Base-by-base conservation (phyloP, 148 eudicot species). In the Vaccinium vitisidaea region DNA sequence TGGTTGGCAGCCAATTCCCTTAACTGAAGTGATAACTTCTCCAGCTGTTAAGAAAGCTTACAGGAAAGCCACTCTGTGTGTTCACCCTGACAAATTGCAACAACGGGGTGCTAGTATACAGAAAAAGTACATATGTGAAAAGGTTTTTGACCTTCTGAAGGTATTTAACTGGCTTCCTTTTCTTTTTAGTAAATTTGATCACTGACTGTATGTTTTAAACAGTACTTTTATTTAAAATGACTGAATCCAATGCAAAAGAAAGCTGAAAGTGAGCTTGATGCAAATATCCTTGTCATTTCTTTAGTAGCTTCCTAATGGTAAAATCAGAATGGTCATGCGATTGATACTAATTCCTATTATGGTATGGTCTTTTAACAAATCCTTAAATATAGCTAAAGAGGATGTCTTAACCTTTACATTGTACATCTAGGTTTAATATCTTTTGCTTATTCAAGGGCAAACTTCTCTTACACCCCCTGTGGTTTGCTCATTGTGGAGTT, bases 141-240 rank as follows among this genome's bases (percentile, higher is more conserved):
- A 97, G 90, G 99, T 97, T 75, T 97, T 97, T 84, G 98, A 97
- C 90, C 99, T 97, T 82, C 91, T 97, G 19, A 95, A 97, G 99
- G 99, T 97, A 74, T 59, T 85, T 83, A 85, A 74, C 84, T 80
- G 56, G 46, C 82, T 74, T 16, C 36, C 43, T 49, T 63, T 50
- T 49, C 52, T 84, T 23, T 58, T 53, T 69, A 52, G 14, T 18
- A 84, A 49, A 49, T 65, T 18, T 75, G 25, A 23, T 75, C 8
- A 27, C 30, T 30, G 21, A n/a, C 55, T 61, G 6, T 46, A 61
- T 77, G 75, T 49, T 77, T 25, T 6, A 9, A 53, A 58, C 56
- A 14, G 21, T 14, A 25, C 5, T 23, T 27, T 4, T 67, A 67
- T 67, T 25, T 67, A 61, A 23, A 67, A 67, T 9, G 10, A 50